These are phyloP conservation scores for Scedosporium dehoogii DNA, from an alignment of 2,329 filamentous ascomycete genomes.

Conservation along the genomic window DNA sequence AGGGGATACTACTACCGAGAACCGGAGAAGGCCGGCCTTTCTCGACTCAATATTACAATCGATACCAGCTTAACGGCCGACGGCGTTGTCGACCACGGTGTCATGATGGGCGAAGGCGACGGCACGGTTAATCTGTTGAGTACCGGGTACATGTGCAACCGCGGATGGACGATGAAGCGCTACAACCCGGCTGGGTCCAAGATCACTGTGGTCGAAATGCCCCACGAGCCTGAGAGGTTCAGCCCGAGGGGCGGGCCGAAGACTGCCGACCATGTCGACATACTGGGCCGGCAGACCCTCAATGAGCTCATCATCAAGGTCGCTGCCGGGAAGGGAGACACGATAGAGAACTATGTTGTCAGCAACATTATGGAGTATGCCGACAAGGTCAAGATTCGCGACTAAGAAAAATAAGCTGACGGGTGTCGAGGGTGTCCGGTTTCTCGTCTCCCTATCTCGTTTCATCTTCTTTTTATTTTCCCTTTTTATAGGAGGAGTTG, in stretches of 20 bases:
- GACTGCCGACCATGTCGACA: conserved; percentile 89
- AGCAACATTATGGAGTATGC: conserved; percentile 79
- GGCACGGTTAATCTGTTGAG: conserved; percentile 92
- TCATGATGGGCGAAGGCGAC: conserved; percentile 93
- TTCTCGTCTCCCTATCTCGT: background rate
- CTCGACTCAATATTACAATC: conserved; percentile 64
- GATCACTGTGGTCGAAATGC: conserved; percentile 88
- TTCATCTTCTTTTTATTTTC: background rate
- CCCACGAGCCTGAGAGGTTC: conserved; percentile 88
- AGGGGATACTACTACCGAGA: conserved; percentile 81
- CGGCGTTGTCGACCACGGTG: conserved; percentile 63
- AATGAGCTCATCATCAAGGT: conserved; percentile 86
- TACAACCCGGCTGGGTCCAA: conserved; percentile 82
- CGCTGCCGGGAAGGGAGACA: conserved; percentile 72
- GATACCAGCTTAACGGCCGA: conserved; percentile 53
- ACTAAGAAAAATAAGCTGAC: conserved; percentile 35
- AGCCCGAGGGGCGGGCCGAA: conserved; percentile 65
- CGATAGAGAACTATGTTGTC: conserved; percentile 66
- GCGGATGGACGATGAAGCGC: conserved; percentile 84
- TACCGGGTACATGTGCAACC: conserved; percentile 92
- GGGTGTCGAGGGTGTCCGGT: background rate
- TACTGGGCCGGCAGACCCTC: conserved; percentile 75
- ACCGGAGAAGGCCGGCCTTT: conserved; percentile 53
- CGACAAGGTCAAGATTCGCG: conserved; percentile 71
- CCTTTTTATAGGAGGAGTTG: background rate